Percentiles rank a stretch among this genome's conserved stretches.
phyloP scores from a whole-genome alignment of 805 yeast genomes.

The Yarrowia osloensis region DNA sequence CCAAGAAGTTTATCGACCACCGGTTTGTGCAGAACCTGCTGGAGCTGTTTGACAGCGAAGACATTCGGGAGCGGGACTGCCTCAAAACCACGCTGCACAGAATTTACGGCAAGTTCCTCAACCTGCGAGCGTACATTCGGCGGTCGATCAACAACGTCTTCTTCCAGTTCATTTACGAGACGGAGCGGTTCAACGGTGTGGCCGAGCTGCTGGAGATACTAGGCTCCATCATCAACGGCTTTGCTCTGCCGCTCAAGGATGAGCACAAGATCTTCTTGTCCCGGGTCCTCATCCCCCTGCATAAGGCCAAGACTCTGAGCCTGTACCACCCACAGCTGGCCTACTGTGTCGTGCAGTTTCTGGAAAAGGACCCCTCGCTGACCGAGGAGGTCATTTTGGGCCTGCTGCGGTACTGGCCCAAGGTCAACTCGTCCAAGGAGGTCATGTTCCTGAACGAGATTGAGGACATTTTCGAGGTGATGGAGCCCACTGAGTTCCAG shows the following conservation, averaged over 20 bases:
- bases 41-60: conserved; percentile 93
- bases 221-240: conserved; percentile 96
- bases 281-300: conserved; percentile 86
- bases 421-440: conserved; percentile 90
- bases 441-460: conserved; percentile 93
- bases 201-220: conserved; percentile 92
- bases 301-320: conserved; percentile 84
- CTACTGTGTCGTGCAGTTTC: conserved; percentile 92
- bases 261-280: conserved; percentile 91
- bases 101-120: conserved; percentile 91
- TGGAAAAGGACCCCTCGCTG: conserved; percentile 88
- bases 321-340: conserved; percentile 96
- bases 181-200: conserved; percentile 93
- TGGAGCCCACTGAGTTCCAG: conserved; percentile 89
- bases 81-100: conserved; percentile 93
- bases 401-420: conserved; percentile 92
- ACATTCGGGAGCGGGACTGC: conserved; percentile 93
- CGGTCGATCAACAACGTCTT: conserved; percentile 90
- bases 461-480: conserved; percentile 94
- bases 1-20: conserved; percentile 92
- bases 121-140: conserved; percentile 85
- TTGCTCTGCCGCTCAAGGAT: conserved; percentile 94
- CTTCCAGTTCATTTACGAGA: conserved; percentile 89
- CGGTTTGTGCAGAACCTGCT: conserved; percentile 76
- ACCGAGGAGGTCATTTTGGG: conserved; percentile 98